Conservation (phyloP, 805 yeast species). For the Yarrowia porcina region DNA sequence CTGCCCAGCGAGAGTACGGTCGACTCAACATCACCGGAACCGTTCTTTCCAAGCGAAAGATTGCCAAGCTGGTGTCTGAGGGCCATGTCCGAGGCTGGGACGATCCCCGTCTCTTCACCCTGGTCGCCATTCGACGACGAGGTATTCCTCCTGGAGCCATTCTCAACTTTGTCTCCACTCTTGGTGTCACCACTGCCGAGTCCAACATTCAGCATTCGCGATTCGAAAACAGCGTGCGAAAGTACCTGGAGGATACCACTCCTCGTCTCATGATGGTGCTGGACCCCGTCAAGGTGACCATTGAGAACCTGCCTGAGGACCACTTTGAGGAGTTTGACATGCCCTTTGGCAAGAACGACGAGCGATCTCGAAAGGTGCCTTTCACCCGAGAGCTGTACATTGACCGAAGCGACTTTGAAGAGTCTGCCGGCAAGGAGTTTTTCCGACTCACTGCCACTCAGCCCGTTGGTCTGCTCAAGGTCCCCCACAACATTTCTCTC, state of each 20-base stretch:
- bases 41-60: slow-evolving; percentile 90
- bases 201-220: slow-evolving; percentile 87
- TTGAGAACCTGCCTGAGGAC: slow-evolving; percentile 78
- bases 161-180: slow-evolving; percentile 83
- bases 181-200: slow-evolving; percentile 94
- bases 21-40: slow-evolving; percentile 94
- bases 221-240: slow-evolving; percentile 85
- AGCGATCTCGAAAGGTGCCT: slow-evolving; percentile 72
- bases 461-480: slow-evolving; percentile 90
- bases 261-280: slow-evolving; percentile 93
- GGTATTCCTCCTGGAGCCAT: slow-evolving; percentile 99
- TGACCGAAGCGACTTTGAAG: slow-evolving; percentile 84
- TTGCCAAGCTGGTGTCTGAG: slow-evolving; percentile 84
- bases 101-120: slow-evolving; percentile 93
- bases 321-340: slow-evolving; percentile 66
- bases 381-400: slow-evolving; percentile 77
- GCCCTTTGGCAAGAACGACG: slow-evolving; percentile 77
- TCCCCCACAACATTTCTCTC: slow-evolving; percentile 77
- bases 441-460: slow-evolving; percentile 93
- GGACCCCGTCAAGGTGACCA: slow-evolving; percentile 77
- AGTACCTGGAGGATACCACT: slow-evolving; percentile 81
- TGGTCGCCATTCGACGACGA: slow-evolving; percentile 92
- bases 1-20: slow-evolving; percentile 98
- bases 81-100: slow-evolving; percentile 92
- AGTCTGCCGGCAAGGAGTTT: slow-evolving; percentile 59